These are phyloP conservation scores for Daldinia concentrica DNA, from an alignment of 495 filamentous ascomycete genomes.

Conservation along the genomic window DNA sequence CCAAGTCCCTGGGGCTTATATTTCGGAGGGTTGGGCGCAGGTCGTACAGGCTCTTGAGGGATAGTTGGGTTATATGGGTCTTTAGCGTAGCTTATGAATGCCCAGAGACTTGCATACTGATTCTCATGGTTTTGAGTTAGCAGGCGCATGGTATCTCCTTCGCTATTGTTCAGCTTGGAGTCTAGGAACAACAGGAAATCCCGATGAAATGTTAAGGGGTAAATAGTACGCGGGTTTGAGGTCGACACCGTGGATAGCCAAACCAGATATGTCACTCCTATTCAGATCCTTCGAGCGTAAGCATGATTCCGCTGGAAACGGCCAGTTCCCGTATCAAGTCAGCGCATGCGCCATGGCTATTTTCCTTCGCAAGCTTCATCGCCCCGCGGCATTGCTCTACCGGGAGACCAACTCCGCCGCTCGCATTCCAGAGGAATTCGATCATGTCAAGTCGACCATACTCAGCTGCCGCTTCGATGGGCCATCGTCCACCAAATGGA, in stretches of 20 bases:
- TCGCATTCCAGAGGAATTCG: slow-evolving; percentile 24
- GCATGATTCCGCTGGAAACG: neutral
- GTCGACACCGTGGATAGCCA: neutral
- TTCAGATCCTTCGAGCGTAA: neutral
- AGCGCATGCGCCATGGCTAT: slow-evolving; percentile 22
- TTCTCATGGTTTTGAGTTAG: neutral
- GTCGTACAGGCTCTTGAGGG: slow-evolving; percentile 53
- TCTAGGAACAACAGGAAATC: neutral
- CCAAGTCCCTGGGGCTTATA: slow-evolving; percentile 56
- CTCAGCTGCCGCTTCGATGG: slow-evolving; percentile 32
- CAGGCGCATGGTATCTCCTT: neutral
- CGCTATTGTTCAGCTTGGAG: neutral
- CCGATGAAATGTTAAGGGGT: neutral
- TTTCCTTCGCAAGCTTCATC: slow-evolving; percentile 23
- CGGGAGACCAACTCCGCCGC: slow-evolving; percentile 14
- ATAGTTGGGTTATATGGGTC: neutral
- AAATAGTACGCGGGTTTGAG: neutral
- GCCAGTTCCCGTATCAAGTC: slow-evolving; percentile 26
- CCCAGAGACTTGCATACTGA: neutral
- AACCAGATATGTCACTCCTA: neutral
- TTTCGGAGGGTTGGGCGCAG: slow-evolving; percentile 56
- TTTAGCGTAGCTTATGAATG: neutral
- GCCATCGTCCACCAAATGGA: slow-evolving; percentile 14
- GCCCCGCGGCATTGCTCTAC: slow-evolving; percentile 20
- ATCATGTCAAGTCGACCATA: slow-evolving; percentile 38